These are phyloP conservation scores for Termitomyces sp. DNA, from an alignment of 768 basidiomycete species.

Conservation along the genomic window DNA sequence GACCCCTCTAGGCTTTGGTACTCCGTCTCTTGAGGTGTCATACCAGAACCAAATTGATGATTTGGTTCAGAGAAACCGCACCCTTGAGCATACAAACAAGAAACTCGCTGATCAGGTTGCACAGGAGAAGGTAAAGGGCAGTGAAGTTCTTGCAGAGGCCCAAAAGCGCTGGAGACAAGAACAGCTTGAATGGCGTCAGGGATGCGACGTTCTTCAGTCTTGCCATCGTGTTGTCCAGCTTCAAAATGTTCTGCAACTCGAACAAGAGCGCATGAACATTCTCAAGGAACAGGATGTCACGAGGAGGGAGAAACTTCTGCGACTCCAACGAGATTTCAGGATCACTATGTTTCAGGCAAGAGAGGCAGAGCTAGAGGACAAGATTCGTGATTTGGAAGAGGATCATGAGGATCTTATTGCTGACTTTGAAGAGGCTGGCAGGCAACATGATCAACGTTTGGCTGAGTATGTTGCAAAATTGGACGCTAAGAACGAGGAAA, in stretches of 20 bases:
- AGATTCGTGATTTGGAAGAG: slow-evolving; percentile 47
- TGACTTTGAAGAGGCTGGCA: slow-evolving; percentile 21
- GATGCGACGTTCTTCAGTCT: slow-evolving; percentile 55
- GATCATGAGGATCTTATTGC: slow-evolving; percentile 25
- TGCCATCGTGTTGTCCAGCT: slow-evolving; percentile 64
- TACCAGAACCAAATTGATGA: slow-evolving; percentile 69
- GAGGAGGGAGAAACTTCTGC: slow-evolving; percentile 51
- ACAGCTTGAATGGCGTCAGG: slow-evolving; percentile 52
- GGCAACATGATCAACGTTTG: slow-evolving; percentile 23
- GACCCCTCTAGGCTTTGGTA: slow-evolving; percentile 18
- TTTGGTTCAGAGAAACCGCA: slow-evolving; percentile 62
- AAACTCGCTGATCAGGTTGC: slow-evolving; percentile 45
- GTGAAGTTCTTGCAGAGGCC: slow-evolving; percentile 33
- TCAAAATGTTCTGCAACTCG: slow-evolving; percentile 44
- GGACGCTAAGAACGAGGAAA: slow-evolving; percentile 32
- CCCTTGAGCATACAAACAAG: slow-evolving; percentile 54
- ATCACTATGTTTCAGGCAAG: slow-evolving; percentile 62
- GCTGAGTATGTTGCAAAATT: slow-evolving; percentile 28
- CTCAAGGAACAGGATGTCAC: slow-evolving; percentile 48
- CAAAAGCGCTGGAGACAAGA: slow-evolving; percentile 49
- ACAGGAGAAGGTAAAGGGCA: slow-evolving; percentile 35
- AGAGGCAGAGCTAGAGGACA: slow-evolving; percentile 54
- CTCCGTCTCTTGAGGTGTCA: slow-evolving; percentile 48
- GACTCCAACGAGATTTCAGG: slow-evolving; percentile 59
- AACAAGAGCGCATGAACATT: slow-evolving; percentile 44